Conservation (phyloP, 2,329 filamentous ascomycete genomes). For the Fusarium circinatum region DNA sequence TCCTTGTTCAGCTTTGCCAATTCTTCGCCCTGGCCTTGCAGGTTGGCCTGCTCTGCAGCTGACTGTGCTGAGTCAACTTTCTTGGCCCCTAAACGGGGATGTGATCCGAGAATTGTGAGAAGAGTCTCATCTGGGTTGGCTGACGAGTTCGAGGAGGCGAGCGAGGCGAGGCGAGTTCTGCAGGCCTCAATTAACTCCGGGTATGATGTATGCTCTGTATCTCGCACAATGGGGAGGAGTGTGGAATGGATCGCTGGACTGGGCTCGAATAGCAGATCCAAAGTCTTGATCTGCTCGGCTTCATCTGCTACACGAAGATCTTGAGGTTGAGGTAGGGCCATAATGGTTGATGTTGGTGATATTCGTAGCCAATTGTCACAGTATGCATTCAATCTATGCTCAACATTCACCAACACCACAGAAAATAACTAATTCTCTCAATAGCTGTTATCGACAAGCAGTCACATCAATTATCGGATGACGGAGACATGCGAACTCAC, state of each 20-base stretch:
- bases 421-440: neutral
- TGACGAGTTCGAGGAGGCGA: slow-evolving; percentile 61
- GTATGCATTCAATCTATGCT: neutral
- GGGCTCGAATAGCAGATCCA: slow-evolving; percentile 88
- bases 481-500: slow-evolving; percentile 41
- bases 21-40: slow-evolving; percentile 71
- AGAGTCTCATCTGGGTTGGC: slow-evolving; percentile 64
- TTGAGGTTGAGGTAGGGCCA: slow-evolving; percentile 65
- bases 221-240: slow-evolving; percentile 72
- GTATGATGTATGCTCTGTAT: slow-evolving; percentile 71
- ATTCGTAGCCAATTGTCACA: neutral
- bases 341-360: slow-evolving; percentile 19
- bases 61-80: slow-evolving; percentile 86
- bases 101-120: slow-evolving; percentile 78
- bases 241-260: slow-evolving; percentile 78
- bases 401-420: neutral
- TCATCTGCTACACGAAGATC: slow-evolving; percentile 66
- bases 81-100: slow-evolving; percentile 84
- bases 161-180: slow-evolving; percentile 68
- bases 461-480: slow-evolving; percentile 23
- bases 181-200: slow-evolving; percentile 74
- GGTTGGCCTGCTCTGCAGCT: slow-evolving; percentile 80
- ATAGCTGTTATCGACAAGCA: neutral
- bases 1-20: slow-evolving; percentile 75
- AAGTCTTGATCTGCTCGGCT: slow-evolving; percentile 63